A percentile compares a stretch with the other conserved stretches of the same genome.
These are phyloP conservation scores for Citrus glauca DNA, from an alignment of 345 rosid species.

Conservation along the genomic window DNA sequence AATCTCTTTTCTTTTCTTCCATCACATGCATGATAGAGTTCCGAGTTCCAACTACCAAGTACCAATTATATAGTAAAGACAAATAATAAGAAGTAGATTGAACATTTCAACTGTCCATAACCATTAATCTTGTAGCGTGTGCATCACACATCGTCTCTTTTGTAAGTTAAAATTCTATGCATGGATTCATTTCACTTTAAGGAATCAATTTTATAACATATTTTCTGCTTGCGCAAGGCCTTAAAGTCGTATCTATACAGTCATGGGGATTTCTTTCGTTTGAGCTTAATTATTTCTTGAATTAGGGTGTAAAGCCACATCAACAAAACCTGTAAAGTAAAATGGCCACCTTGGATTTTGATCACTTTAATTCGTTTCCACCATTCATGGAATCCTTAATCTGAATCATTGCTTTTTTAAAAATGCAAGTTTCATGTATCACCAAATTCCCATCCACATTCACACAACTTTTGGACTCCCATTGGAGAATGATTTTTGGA, in stretches of 20 bases:
- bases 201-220: not conserved
- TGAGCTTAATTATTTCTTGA: not conserved
- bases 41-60: not conserved
- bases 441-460: not conserved
- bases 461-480: conserved; percentile 24
- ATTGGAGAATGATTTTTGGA: conserved; percentile 9
- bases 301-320: not conserved
- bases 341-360: conserved; percentile 6
- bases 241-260: not conserved
- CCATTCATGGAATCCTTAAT: conserved; percentile 24
- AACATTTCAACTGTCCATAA: not conserved
- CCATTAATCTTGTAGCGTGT: not conserved
- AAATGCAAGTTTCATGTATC: conserved; percentile 12
- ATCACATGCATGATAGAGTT: not conserved
- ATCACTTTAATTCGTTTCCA: not conserved
- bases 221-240: not conserved
- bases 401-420: conserved; percentile 2
- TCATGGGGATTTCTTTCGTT: not conserved
- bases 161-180: not conserved
- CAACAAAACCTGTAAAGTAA: conserved; percentile 26
- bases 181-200: not conserved
- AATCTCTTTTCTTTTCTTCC: not conserved
- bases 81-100: not conserved
- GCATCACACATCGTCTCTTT: not conserved
- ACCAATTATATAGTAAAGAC: not conserved